Base-by-base conservation (phyloP, 2,329 filamentous ascomycete species). In the Exophiala sp. region DNA sequence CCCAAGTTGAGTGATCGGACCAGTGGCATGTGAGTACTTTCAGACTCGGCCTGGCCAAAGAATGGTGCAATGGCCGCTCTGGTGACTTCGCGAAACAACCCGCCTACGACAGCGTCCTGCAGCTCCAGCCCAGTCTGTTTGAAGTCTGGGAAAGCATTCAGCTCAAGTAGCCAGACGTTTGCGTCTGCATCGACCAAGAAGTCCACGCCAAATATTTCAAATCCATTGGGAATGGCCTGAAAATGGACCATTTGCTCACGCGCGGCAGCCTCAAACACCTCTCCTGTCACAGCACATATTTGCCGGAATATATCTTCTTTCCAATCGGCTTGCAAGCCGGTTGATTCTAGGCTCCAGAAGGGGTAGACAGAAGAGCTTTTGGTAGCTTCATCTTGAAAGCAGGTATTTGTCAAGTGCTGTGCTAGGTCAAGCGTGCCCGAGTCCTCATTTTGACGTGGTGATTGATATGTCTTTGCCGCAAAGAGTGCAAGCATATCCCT, bases 141-240 rank as follows among this genome's bases (percentile, higher is more conserved):
- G 67, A 97, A 97, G 73, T 99, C 94, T 8, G 94, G 94, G 72
- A 95, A 99, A 0, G 92, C 89, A 75, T 99, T 99, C 32, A 95
- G 82, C 75, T 99, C 94, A 52, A 99, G 75, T 65, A 99, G 69
- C 84, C 85, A 96, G 3, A 84, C 81, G 3, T 66, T 77, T 0
- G 83, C 85, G 7, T 69, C 65, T 0, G 68, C 78, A 65, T 91
- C 89, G 8, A 96, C 85, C 65, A 99, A 70, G 67, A 94, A 99
- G 69, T 99, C 94, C 39, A 97, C 71, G 0, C 94, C 94, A 68
- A 88, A 99, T 6, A 95, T 76, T 75, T 99, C 94, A 67, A 97
- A 97, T 0, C 87, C 89, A 68, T 95, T 92, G 0, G 86, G 84
- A 45, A 96, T 69, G 12, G 91, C 84, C 72, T 96, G 91, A 75